Evolutionary conservation across 345 rosid species (phyloP).

Genomic region (Conringia planisiliqua): DNA sequence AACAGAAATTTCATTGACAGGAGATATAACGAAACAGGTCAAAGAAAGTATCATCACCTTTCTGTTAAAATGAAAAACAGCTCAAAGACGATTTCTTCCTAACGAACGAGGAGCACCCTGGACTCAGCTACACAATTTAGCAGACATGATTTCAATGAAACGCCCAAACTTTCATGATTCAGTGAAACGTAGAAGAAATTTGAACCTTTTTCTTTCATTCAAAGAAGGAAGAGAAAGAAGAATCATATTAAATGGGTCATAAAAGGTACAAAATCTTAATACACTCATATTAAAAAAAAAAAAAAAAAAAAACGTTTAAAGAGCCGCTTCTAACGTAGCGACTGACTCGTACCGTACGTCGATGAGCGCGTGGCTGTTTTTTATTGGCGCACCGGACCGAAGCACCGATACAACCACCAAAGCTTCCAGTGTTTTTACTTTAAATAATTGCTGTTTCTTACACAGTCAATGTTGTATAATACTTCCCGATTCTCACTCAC

Average conservation of each 20-base stretch:
- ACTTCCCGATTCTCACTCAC: constrained; percentile 6
- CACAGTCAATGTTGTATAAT: background rate
- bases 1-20: background rate
- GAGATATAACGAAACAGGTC: background rate
- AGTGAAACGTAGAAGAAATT: background rate
- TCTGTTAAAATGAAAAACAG: background rate
- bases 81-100: background rate
- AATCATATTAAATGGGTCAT: background rate
- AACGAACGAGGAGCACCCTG: background rate
- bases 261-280: background rate
- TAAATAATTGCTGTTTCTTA: too few relatives aligned
- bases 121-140: background rate
- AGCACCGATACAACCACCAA: constrained; percentile 17
- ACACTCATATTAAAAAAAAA: background rate
- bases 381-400: background rate
- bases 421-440: background rate
- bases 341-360: constrained; percentile 5
- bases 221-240: background rate
- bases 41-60: background rate
- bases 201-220: background rate
- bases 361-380: background rate
- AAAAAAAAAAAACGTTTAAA: background rate
- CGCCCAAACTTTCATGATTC: background rate
- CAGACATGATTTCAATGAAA: background rate
- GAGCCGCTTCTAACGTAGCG: constrained; percentile 3